Conservation (phyloP, 106 monocot genomes). For the Dioscorea alata region DNA sequence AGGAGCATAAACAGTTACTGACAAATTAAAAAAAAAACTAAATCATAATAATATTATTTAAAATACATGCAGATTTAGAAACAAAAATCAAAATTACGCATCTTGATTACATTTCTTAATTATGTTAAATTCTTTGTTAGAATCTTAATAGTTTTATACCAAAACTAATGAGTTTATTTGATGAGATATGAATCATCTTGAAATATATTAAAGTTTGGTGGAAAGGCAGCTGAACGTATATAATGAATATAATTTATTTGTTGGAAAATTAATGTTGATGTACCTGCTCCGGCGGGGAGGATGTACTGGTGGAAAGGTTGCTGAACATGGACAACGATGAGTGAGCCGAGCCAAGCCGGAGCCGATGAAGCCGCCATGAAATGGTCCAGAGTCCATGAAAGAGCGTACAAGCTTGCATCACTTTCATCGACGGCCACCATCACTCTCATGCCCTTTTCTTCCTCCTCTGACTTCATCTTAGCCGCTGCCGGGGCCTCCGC, state of each 20-base stretch:
- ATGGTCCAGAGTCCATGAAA: constrained; percentile 29
- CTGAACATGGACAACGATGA: constrained; percentile 31
- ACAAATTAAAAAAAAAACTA: no score
- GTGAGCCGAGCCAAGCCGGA: background rate
- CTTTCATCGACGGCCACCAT: constrained; percentile 39
- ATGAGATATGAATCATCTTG: no score
- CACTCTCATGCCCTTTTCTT: constrained; percentile 17
- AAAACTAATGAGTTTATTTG: no score
- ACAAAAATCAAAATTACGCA: no score
- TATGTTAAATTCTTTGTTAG: no score
- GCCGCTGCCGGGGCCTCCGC: background rate
- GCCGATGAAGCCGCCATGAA: constrained; percentile 3
- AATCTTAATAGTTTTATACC: no score
- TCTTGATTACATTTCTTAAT: no score
- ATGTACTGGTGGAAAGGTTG: constrained; percentile 16
- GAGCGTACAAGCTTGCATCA: constrained; percentile 29
- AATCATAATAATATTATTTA: background rate
- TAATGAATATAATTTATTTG: no score
- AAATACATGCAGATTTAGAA: background rate
- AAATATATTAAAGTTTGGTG: no score
- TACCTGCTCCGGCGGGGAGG: constrained; percentile 20
- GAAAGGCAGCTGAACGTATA: no score
- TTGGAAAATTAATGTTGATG: background rate
- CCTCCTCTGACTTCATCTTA: background rate
- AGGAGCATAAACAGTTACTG: constrained; percentile 17